Percentiles rank a stretch among this genome's conserved stretches.
phyloP scores from a whole-genome alignment of 257 asterid genomes.

The Nicotiana noctiflora region DNA sequence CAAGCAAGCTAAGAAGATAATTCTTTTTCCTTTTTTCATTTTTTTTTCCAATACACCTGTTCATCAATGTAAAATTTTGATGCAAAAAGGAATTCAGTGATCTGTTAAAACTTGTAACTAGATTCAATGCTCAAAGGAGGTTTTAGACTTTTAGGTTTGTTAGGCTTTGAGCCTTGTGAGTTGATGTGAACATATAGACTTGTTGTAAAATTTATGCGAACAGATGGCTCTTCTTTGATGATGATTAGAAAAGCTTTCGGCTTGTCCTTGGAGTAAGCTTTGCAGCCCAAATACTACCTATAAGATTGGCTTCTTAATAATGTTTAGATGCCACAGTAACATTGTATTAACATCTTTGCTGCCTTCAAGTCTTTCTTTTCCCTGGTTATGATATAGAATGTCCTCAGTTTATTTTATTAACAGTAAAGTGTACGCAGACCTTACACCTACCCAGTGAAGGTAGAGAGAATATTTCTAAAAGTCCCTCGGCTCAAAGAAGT shows the following conservation, averaged over 20 bases:
- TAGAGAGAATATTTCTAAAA: no score
- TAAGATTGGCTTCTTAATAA: background rate
- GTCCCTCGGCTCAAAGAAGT: no score
- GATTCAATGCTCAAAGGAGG: background rate
- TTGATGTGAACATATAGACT: background rate
- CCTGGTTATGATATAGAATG: background rate
- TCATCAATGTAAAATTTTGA: background rate
- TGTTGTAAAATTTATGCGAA: background rate
- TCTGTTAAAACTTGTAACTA: background rate
- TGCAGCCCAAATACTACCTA: background rate
- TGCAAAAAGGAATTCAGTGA: background rate
- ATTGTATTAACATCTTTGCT: background rate
- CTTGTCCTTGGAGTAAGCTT: background rate
- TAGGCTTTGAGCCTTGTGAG: background rate
- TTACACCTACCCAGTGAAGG: no score
- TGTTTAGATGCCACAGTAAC: background rate
- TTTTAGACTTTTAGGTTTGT: background rate
- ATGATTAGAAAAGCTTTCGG: background rate
- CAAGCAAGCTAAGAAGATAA: conserved; percentile 6
- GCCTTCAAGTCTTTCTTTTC: background rate
- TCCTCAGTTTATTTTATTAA: background rate
- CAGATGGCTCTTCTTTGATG: background rate
- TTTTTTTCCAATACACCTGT: background rate
- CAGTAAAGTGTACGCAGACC: no score
- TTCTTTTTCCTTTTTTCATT: background rate